Percentiles rank a stretch among this genome's conserved stretches.
Conservation (phyloP, 192 early-diverging fungal species). For the Coemansia sp. region DNA sequence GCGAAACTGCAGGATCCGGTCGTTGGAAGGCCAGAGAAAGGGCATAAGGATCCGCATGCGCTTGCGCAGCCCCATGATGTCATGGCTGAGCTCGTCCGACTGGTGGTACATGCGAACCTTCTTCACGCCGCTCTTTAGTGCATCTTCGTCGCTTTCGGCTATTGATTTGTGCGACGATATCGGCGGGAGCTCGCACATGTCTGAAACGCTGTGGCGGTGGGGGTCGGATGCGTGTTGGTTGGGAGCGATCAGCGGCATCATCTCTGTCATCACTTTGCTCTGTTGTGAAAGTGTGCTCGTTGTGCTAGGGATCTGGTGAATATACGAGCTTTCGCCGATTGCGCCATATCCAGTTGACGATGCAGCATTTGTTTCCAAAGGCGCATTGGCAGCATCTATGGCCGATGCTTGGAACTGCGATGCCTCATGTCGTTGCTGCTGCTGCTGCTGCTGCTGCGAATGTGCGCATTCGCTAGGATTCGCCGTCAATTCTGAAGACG, state of each 20-base stretch:
- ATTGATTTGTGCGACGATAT: background rate
- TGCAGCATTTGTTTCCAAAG: background rate
- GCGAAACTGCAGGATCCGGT: conserved; percentile 61
- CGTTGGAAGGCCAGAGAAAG: conserved; percentile 80
- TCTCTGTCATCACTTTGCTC: conserved; percentile 15
- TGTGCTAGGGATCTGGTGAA: conserved; percentile 12
- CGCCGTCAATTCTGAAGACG: background rate
- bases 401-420: background rate
- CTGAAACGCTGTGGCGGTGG: conserved; percentile 2
- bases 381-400: background rate
- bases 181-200: conserved; percentile 15
- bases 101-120: conserved; percentile 55
- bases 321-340: conserved; percentile 6
- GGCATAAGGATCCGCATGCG: conserved; percentile 72
- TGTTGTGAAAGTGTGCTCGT: conserved; percentile 18
- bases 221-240: conserved; percentile 3
- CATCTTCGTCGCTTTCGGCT: conserved; percentile 11
- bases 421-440: conserved; percentile 2
- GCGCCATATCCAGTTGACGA: conserved; percentile 18
- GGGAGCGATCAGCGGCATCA: conserved; percentile 29
- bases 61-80: conserved; percentile 42
- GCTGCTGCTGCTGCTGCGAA: background rate
- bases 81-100: conserved; percentile 47
- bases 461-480: background rate
- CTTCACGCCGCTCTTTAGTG: conserved; percentile 47